phyloP scores from a whole-genome alignment of 495 filamentous ascomycete species.

The Penicillium maclennaniae region DNA sequence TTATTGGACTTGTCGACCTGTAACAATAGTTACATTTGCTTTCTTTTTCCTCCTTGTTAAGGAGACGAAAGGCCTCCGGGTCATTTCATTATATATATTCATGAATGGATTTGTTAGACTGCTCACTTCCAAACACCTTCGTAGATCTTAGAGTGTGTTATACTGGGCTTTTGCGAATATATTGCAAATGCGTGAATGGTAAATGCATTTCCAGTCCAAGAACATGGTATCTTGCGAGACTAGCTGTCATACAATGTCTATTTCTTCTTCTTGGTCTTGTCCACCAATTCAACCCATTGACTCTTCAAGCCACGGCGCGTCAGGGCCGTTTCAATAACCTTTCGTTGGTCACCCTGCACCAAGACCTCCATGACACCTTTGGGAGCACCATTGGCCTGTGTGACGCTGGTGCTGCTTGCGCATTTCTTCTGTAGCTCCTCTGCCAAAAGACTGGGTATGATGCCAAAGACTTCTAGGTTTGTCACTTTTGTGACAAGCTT shows the following conservation, averaged over 20 bases:
- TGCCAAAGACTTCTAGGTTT: conserved; percentile 59
- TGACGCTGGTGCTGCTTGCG: conserved; percentile 65
- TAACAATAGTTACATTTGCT: conserved; percentile 20
- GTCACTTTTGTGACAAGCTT: conserved; percentile 65
- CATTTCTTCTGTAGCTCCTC: conserved; percentile 70
- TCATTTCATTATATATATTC: conserved; percentile 10
- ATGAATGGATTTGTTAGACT: conserved; percentile 27
- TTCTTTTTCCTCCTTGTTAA: conserved; percentile 5
- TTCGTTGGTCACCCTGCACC: conserved; percentile 66
- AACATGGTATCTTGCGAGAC: not conserved
- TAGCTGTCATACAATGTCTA: conserved; percentile 6
- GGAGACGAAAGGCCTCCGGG: conserved; percentile 6
- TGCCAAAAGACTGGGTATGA: conserved; percentile 57
- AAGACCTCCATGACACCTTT: conserved; percentile 66
- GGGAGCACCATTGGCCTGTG: conserved; percentile 57
- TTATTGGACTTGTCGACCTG: conserved; percentile 6
- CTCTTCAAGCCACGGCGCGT: conserved; percentile 54
- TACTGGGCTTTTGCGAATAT: too few species aligned
- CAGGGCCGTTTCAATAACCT: conserved; percentile 57
- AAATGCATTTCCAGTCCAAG: not conserved
- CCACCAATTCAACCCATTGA: conserved; percentile 60
- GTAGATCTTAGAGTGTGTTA: not conserved
- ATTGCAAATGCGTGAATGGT: too few species aligned
- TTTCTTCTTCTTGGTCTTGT: conserved; percentile 73
- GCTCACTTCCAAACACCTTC: not conserved